These are phyloP conservation scores for Angomonas deanei DNA, from an alignment of 208 protist genomes.

Conservation along the genomic window DNA sequence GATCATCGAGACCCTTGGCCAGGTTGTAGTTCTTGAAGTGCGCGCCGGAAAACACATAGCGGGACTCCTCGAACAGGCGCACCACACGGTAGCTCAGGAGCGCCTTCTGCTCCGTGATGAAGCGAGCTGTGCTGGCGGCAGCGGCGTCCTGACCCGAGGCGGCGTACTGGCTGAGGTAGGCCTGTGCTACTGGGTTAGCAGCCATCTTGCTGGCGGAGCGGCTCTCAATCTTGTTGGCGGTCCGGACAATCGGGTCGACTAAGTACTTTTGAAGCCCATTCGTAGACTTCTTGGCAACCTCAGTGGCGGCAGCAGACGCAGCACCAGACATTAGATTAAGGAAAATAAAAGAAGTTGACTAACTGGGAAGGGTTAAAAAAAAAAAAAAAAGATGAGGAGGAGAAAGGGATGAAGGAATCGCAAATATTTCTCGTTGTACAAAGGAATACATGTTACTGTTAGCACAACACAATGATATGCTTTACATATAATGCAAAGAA, in stretches of 20 bases:
- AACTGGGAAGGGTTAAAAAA: constrained; percentile 3
- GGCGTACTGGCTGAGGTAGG: constrained; percentile 41
- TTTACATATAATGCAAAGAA: background rate
- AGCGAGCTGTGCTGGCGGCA: constrained; percentile 46
- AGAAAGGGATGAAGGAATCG: background rate
- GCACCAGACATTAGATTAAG: constrained; percentile 5
- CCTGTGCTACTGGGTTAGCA: constrained; percentile 28
- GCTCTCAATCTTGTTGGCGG: constrained; percentile 54
- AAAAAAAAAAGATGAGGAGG: constrained; percentile 5
- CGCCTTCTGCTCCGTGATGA: constrained; percentile 59
- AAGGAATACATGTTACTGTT: background rate
- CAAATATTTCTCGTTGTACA: background rate
- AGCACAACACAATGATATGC: background rate
- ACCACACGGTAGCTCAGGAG: constrained; percentile 78
- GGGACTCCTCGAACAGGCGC: constrained; percentile 67
- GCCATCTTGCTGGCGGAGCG: constrained; percentile 47
- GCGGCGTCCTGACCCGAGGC: constrained; percentile 65
- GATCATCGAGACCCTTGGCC: constrained; percentile 44
- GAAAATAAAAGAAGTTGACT: constrained; percentile 2
- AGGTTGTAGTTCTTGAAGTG: constrained; percentile 72
- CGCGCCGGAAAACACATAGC: constrained; percentile 54
- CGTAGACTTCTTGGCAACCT: constrained; percentile 3
- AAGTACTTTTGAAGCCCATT: constrained; percentile 22
- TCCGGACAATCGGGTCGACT: constrained; percentile 43
- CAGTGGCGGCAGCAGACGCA: background rate